Conservation (phyloP, 2,329 filamentous ascomycete species). For the Hansfordia pulvinata region DNA sequence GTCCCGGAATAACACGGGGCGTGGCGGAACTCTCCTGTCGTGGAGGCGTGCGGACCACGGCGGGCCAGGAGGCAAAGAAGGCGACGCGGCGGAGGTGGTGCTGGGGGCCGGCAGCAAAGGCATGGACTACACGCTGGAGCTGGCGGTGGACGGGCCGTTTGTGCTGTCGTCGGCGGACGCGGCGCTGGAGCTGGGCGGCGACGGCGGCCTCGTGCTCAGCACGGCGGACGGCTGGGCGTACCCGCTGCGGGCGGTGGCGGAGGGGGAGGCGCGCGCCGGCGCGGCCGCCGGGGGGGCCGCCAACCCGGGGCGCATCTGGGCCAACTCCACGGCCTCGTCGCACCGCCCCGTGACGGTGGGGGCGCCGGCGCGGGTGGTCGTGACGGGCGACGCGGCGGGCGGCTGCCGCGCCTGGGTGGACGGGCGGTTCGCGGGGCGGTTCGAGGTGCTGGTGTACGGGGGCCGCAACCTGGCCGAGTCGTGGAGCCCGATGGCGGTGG, state of each 20-base stretch:
- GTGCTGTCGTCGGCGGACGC: conserved; percentile 27
- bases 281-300: too few species aligned
- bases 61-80: too few species aligned
- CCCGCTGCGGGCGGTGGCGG: conserved; percentile 29
- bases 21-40: conserved; percentile 11
- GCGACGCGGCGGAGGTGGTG: conserved; percentile 5
- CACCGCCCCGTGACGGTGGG: conserved; percentile 25
- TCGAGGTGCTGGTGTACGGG: conserved; percentile 40
- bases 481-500: conserved; percentile 44
- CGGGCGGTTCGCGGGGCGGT: conserved; percentile 29
- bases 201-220: conserved; percentile 24
- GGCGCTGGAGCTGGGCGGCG: conserved; percentile 19
- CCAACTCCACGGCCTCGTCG: conserved; percentile 28
- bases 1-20: conserved; percentile 2
- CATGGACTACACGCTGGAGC: conserved; percentile 26
- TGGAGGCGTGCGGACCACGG: conserved; percentile 14
- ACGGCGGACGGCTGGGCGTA: conserved; percentile 30
- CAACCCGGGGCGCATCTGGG: conserved; percentile 37
- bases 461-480: conserved; percentile 35
- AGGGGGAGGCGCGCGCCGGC: conserved; percentile 29
- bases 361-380: conserved; percentile 19
- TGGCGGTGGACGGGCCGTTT: conserved; percentile 26
- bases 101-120: conserved; percentile 26
- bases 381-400: conserved; percentile 27
- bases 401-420: conserved; percentile 35